Percentiles rank a stretch among this genome's conserved stretches.
Evolutionary conservation across 225 moss, liverwort and hornwort species (phyloP).

Genomic region (Sphagnum tenellum): DNA sequence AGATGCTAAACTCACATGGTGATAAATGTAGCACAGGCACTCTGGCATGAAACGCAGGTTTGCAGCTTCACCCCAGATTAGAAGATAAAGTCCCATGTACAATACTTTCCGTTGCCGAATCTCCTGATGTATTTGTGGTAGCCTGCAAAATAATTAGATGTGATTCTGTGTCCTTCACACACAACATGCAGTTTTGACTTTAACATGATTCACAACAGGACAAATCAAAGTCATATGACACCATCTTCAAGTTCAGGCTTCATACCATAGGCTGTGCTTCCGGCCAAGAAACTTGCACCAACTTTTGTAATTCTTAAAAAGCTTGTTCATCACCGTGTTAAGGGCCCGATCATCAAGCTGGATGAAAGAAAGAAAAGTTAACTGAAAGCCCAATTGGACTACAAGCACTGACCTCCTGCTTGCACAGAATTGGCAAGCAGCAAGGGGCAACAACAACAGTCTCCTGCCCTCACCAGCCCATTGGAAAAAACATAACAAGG

Average conservation of each 20-base stretch:
- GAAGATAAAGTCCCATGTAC: constrained; percentile 88
- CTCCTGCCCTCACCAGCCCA: too few species aligned
- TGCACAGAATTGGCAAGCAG: too few species aligned
- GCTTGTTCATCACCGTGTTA: constrained; percentile 70
- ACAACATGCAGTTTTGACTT: too few species aligned
- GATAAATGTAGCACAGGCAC: constrained; percentile 90
- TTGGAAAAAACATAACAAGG: too few species aligned
- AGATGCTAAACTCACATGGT: constrained; percentile 47
- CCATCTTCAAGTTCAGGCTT: background rate
- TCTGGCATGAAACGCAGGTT: constrained; percentile 98
- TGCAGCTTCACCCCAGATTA: constrained; percentile 94
- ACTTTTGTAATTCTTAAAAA: constrained; percentile 89
- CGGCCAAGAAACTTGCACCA: constrained; percentile 98
- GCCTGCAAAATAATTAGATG: constrained; percentile 23
- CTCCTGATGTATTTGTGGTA: constrained; percentile 77
- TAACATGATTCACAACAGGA: background rate
- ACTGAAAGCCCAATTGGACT: too few species aligned
- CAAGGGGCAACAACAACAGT: too few species aligned
- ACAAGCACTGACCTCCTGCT: background rate
- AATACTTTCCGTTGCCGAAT: constrained; percentile 69
- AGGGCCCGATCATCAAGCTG: constrained; percentile 95
- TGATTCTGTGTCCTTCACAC: too few species aligned
- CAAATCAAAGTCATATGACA: background rate
- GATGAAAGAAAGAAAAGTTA: too few species aligned
- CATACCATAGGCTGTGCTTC: constrained; percentile 78